Base-by-base conservation (phyloP, 2,329 filamentous ascomycete genomes). In the Epichloe coenophiala region DNA sequence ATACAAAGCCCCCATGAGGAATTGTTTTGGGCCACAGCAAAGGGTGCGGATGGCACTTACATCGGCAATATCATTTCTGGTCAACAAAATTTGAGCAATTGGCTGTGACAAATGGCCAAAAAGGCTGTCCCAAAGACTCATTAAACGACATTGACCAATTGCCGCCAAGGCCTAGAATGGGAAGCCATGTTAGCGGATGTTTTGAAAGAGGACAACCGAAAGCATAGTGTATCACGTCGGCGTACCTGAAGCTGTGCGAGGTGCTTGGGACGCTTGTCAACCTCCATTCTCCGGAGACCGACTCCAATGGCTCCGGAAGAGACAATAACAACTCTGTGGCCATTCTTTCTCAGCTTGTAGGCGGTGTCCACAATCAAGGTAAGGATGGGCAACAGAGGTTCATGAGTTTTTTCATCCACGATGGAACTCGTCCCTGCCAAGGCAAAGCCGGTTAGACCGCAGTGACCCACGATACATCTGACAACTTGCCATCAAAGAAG, bases 231-330 rank as follows among this genome's bases (percentile, higher is more conserved):
- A 36, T n/a, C 17, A 31, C 4, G 27, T 11, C 13, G 39, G 23
- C 59, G 54, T 68, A 82, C 83, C 71, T 97, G 93, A 54, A 95
- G 77, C 65, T 89, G 81, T 46, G 91, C 86, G 38, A 98, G 77
- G 66, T 95, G 85, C 67, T 95, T 96, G 21, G 93, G 93, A 58
- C 88, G 79, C 61, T 86, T 85, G 31, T 88, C 81, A 53, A 95
- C 75, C 64, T 95, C 81, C 88, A 97, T 95, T 54, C 89, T 81
- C 52, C 87, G 81, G 54, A 98, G 74, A 6, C 90, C 93, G 54
- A 98, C 89, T 52, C 91, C 93, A 67, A 98, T 95, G 65, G 93
- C 93, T 53, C 93, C 93, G 0, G 93, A 98, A 2, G 93, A 98
- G 56, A 97, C 94, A 57, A 98, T 86, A 66, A 98, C 84, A 48